These are phyloP conservation scores for Didymella lethalis DNA, from an alignment of 2,329 filamentous ascomycete species.

Conservation along the genomic window DNA sequence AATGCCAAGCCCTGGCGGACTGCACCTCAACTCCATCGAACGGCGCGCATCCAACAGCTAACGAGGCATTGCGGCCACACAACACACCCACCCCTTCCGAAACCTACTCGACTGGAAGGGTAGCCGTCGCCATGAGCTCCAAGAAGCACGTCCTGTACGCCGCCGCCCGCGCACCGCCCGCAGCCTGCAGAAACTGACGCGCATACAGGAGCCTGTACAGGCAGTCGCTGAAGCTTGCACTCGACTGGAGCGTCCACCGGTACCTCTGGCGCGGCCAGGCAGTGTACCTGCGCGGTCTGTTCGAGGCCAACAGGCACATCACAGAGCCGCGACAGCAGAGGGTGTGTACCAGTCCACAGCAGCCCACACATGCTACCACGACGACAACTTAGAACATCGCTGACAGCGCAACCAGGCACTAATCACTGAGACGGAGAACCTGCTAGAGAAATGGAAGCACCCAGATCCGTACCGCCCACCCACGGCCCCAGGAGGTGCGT, in stretches of 20 bases:
- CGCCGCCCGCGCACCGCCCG: constrained; percentile 22
- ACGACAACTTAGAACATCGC: constrained; percentile 16
- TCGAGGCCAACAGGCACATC: constrained; percentile 90
- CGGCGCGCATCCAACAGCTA: constrained; percentile 27
- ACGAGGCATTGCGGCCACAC: constrained; percentile 44
- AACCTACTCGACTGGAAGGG: constrained; percentile 25
- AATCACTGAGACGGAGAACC: constrained; percentile 84
- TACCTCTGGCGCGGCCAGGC: constrained; percentile 95
- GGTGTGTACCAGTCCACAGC: constrained; percentile 60
- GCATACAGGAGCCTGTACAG: constrained; percentile 76
- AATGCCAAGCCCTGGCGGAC: constrained; percentile 30
- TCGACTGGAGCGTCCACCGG: constrained; percentile 95
- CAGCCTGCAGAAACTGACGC: constrained; percentile 39
- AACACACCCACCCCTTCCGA: constrained; percentile 21
- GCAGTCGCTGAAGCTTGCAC: constrained; percentile 87
- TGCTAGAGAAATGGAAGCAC: constrained; percentile 95
- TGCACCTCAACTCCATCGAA: constrained; percentile 30
- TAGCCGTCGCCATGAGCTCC: constrained; percentile 50
- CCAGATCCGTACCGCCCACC: constrained; percentile 91
- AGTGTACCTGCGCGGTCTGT: constrained; percentile 91
- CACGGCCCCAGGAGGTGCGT: constrained; percentile 87
- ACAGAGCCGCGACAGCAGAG: constrained; percentile 85
- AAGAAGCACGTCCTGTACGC: constrained; percentile 50
- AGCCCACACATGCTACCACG: constrained; percentile 4
- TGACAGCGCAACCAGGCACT: constrained; percentile 67